Conservation (phyloP, 148 eudicot species). For the Chenopodium formosanum region DNA sequence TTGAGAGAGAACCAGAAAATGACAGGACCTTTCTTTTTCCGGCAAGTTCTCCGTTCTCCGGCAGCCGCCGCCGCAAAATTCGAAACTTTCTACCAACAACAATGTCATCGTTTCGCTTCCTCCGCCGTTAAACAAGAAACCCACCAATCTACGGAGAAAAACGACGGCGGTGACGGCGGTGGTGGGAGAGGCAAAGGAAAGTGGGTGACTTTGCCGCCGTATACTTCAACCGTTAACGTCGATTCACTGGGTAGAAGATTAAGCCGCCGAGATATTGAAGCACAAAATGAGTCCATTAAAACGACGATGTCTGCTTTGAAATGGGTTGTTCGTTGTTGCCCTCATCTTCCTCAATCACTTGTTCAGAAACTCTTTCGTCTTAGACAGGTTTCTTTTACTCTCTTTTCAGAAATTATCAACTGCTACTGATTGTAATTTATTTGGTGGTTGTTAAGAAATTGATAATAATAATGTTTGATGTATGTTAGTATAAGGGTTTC, state of each 20-base stretch:
- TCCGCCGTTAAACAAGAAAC: slow-evolving; percentile 13
- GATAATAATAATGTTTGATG: no score
- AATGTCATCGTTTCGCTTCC: slow-evolving; percentile 15
- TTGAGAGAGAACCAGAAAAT: background rate
- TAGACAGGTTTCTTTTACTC: slow-evolving; percentile 54
- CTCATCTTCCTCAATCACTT: slow-evolving; percentile 74
- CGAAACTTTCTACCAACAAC: background rate
- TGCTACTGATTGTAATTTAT: background rate
- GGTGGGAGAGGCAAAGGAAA: slow-evolving; percentile 23
- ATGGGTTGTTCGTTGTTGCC: slow-evolving; percentile 86
- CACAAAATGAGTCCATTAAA: background rate
- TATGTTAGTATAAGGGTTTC: background rate
- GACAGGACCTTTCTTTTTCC: slow-evolving; percentile 16
- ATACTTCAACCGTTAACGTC: slow-evolving; percentile 43
- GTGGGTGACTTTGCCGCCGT: slow-evolving; percentile 77
- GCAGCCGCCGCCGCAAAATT: slow-evolving; percentile 13
- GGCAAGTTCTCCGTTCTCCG: slow-evolving; percentile 25
- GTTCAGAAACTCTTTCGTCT: slow-evolving; percentile 93
- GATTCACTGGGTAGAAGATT: slow-evolving; percentile 55
- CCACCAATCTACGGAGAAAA: slow-evolving; percentile 8
- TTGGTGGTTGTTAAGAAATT: no score
- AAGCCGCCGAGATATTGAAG: slow-evolving; percentile 24
- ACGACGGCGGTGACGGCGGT: background rate
- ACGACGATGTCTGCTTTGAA: slow-evolving; percentile 62
- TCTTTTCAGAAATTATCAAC: background rate